phyloP scores from a whole-genome alignment of 2,329 filamentous ascomycete species.

The Periconia sp. region DNA sequence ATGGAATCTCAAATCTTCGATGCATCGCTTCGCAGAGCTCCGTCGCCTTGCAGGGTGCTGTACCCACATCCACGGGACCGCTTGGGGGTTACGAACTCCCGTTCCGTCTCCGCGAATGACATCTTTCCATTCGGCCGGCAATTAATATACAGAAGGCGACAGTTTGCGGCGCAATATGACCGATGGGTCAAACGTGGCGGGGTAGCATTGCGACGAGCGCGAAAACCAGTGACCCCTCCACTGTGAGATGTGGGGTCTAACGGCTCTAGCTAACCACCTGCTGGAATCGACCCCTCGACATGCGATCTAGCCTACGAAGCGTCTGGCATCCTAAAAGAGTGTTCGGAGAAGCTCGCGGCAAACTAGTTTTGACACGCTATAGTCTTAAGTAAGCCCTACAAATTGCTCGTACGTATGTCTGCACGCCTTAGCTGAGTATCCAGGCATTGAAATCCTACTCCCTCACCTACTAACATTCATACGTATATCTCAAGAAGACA shows the following conservation, averaged over 20 bases:
- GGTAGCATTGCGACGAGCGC: conserved; percentile 9
- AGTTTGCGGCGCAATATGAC: conserved; percentile 28
- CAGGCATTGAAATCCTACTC: too few species aligned
- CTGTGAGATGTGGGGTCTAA: conserved; percentile 16
- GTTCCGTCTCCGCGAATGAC: conserved; percentile 15
- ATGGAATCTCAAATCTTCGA: conserved; percentile 4
- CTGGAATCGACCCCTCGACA: too few species aligned
- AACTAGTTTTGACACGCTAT: too few species aligned
- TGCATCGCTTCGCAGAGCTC: conserved; percentile 7
- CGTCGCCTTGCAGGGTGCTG: conserved; percentile 10
- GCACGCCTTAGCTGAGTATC: too few species aligned
- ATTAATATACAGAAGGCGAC: conserved; percentile 13
- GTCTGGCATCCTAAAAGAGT: too few species aligned
- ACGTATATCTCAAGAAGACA: too few species aligned
- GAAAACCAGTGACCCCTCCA: conserved; percentile 4
- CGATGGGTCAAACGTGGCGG: conserved; percentile 24
- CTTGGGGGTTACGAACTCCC: conserved; percentile 14
- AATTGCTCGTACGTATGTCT: too few species aligned
- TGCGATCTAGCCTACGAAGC: too few species aligned
- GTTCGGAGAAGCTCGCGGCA: too few species aligned
- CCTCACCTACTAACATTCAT: too few species aligned
- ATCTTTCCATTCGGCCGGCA: conserved; percentile 19
- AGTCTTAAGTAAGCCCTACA: too few species aligned
- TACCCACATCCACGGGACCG: conserved; percentile 13
- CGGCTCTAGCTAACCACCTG: too few species aligned